phyloP scores from a whole-genome alignment of 2,329 filamentous ascomycete species.

The Ceratocystis albifundus region DNA sequence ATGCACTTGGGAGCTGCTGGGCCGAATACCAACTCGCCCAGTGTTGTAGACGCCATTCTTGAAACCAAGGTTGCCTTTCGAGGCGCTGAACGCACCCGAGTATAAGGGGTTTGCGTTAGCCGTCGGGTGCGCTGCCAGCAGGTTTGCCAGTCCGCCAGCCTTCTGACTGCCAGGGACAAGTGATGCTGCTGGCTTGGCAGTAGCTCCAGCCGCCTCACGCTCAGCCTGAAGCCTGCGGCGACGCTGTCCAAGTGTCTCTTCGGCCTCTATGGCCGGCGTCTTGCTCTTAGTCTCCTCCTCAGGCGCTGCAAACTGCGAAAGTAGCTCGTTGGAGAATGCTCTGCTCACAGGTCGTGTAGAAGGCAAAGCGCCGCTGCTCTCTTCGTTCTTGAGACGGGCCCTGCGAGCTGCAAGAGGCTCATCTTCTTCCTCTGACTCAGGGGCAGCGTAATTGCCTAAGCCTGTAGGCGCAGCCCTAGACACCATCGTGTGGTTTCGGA shows the following conservation, averaged over 20 bases:
- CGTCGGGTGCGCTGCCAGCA: constrained; percentile 39
- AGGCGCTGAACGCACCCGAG: constrained; percentile 28
- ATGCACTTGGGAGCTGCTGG: constrained; percentile 10
- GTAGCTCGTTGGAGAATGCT: constrained; percentile 57
- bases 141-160: constrained; percentile 46
- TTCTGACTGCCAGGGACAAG: constrained; percentile 25
- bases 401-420: constrained; percentile 26
- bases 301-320: constrained; percentile 44
- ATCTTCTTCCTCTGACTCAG: constrained; percentile 42
- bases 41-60: constrained; percentile 46
- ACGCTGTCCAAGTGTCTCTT: constrained; percentile 70
- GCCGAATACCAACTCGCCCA: constrained; percentile 33
- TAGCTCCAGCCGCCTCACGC: constrained; percentile 49
- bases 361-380: constrained; percentile 33
- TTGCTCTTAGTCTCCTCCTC: constrained; percentile 15
- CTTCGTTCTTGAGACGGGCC: constrained; percentile 25
- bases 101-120: constrained; percentile 26
- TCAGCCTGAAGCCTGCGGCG: constrained; percentile 61
- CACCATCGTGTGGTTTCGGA: constrained; percentile 25
- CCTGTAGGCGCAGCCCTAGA: constrained; percentile 35
- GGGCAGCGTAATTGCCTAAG: constrained; percentile 21
- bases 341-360: constrained; percentile 48
- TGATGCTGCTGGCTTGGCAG: constrained; percentile 35
- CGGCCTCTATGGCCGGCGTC: constrained; percentile 40
- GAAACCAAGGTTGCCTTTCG: constrained; percentile 35